Percentiles rank a stretch among this genome's conserved stretches.
Evolutionary conservation across 2,329 filamentous ascomycete species (phyloP).

Genomic region (Pseudofabraea citricarpa): DNA sequence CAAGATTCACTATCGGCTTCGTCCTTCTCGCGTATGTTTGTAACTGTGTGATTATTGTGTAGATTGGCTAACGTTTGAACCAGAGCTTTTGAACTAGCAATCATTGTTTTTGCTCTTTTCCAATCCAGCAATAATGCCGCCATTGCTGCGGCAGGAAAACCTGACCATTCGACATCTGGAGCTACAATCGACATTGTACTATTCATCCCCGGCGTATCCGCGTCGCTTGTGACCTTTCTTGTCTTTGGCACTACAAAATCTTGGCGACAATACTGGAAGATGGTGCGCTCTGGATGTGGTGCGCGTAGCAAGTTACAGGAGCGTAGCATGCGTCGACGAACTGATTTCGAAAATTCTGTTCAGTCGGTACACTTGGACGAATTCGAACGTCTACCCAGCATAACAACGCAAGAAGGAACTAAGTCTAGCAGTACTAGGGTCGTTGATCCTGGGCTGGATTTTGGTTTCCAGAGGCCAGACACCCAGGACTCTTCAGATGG

Average conservation of each 20-base stretch:
- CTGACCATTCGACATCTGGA: conserved; percentile 29
- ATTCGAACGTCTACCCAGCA: not conserved
- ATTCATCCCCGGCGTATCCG: conserved; percentile 35
- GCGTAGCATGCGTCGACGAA: conserved; percentile 5
- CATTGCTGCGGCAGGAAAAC: conserved; percentile 22
- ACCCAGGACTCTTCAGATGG: too few relatives aligned
- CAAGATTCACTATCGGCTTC: conserved; percentile 40
- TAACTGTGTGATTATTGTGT: too few relatives aligned
- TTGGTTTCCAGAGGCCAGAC: too few relatives aligned
- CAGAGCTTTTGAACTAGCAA: conserved; percentile 33
- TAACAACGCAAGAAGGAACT: too few relatives aligned
- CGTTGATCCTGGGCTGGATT: too few relatives aligned
- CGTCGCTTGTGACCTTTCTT: conserved; percentile 31
- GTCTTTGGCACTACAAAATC: conserved; percentile 38
- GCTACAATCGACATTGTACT: conserved; percentile 28
- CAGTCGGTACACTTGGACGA: not conserved
- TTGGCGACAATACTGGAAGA: conserved; percentile 23
- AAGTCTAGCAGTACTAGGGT: too few relatives aligned
- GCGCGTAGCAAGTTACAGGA: conserved; percentile 3
- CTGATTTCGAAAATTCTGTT: not conserved
- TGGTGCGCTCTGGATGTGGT: conserved; percentile 18
- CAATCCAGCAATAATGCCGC: conserved; percentile 26
- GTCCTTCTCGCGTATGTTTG: conserved; percentile 29
- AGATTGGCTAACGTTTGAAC: too few relatives aligned
- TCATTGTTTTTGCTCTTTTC: conserved; percentile 33